A percentile compares a stretch with the other conserved stretches of the same genome.
Conservation (phyloP, 2,329 filamentous ascomycete genomes). For the Eutypa lata region DNA sequence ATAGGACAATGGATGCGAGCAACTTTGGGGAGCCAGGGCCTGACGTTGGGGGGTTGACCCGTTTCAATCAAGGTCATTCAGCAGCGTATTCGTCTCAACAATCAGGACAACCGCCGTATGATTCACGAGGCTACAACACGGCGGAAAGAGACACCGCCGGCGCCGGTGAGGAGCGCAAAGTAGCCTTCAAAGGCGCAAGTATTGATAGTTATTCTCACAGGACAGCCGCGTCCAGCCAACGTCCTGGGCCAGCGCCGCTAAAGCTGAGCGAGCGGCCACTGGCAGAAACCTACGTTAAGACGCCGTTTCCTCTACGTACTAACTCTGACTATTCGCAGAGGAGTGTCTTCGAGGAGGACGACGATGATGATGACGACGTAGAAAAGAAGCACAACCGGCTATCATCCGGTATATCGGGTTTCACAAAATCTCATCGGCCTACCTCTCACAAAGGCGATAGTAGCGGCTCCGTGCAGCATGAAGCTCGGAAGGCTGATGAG, state of each 20-base stretch:
- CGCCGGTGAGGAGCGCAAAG: constrained; percentile 1
- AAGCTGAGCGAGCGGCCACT: constrained; percentile 16
- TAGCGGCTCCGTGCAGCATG: constrained; percentile 2
- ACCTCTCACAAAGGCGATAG: constrained; percentile 4
- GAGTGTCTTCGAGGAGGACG: constrained; percentile 4
- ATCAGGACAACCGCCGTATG: background rate
- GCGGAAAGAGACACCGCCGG: background rate
- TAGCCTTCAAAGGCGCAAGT: constrained; percentile 14
- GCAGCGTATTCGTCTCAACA: constrained; percentile 1
- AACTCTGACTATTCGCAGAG: constrained; percentile 6
- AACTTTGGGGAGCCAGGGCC: constrained; percentile 16
- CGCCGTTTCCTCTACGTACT: constrained; percentile 16
- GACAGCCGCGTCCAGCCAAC: constrained; percentile 3
- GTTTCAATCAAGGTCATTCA: background rate
- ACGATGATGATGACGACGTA: constrained; percentile 1
- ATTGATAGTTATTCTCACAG: constrained; percentile 14
- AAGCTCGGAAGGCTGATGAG: constrained; percentile 2
- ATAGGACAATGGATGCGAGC: constrained; percentile 6
- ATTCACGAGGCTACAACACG: background rate
- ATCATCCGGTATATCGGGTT: constrained; percentile 8
- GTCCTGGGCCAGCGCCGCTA: constrained; percentile 17
- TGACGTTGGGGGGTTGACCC: constrained; percentile 2
- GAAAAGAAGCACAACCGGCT: constrained; percentile 11
- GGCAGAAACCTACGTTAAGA: constrained; percentile 17
- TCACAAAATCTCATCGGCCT: constrained; percentile 6